Conservation (phyloP, 768 basidiomycete genomes). For the Russula ochroleuca region DNA sequence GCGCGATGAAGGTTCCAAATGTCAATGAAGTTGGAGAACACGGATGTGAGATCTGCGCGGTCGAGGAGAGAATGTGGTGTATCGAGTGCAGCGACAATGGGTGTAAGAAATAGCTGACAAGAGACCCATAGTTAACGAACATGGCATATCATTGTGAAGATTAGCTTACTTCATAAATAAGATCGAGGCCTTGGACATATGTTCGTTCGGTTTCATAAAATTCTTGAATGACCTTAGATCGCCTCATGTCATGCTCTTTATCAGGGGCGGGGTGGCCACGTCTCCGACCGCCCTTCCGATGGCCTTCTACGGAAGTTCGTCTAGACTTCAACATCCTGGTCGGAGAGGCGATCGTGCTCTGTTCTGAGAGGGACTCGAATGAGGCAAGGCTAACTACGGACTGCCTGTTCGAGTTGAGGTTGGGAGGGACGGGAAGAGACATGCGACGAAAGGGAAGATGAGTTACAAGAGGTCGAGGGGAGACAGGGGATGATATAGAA, state of each 20-base stretch:
- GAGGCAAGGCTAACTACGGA: constrained; percentile 70
- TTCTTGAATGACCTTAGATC: constrained; percentile 69
- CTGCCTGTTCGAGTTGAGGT: constrained; percentile 47
- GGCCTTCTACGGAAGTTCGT: constrained; percentile 41
- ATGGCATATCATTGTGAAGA: background rate
- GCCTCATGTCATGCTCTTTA: constrained; percentile 50
- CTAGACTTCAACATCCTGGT: constrained; percentile 32
- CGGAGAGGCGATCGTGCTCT: constrained; percentile 32
- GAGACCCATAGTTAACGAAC: constrained; percentile 6
- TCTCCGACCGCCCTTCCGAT: constrained; percentile 38
- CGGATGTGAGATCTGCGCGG: constrained; percentile 59
- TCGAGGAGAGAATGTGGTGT: constrained; percentile 63
- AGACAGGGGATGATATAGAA: constrained; percentile 7
- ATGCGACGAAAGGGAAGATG: constrained; percentile 49
- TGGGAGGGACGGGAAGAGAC: constrained; percentile 40
- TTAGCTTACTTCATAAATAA: constrained; percentile 68
- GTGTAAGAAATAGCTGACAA: constrained; percentile 74
- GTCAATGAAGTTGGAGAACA: constrained; percentile 88
- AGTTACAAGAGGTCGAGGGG: constrained; percentile 45
- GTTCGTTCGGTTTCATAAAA: constrained; percentile 77
- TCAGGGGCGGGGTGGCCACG: constrained; percentile 41
- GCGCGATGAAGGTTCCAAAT: constrained; percentile 86
- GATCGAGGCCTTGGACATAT: constrained; percentile 76
- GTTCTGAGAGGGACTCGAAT: constrained; percentile 64
- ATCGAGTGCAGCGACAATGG: constrained; percentile 72